phyloP scores from a whole-genome alignment of 2,329 filamentous ascomycete species.

The Sporothrix globosa region DNA sequence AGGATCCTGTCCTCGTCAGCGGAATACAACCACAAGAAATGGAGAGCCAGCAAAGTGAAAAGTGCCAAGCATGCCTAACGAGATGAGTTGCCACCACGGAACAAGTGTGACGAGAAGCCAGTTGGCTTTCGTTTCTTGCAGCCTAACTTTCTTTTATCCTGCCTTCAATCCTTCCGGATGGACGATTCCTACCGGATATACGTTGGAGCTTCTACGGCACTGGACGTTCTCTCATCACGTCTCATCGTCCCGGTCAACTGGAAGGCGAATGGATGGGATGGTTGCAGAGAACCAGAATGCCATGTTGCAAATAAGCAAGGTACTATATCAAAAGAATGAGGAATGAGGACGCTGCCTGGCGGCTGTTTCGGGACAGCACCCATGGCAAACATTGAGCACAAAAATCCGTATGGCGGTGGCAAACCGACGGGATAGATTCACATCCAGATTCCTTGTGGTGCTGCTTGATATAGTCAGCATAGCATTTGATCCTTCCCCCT shows the following conservation, averaged over 20 bases:
- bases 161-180: not conserved
- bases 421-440: too few relatives aligned
- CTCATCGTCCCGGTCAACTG: not conserved
- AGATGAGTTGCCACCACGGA: not conserved
- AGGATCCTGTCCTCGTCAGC: not conserved
- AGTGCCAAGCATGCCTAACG: not conserved
- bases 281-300: not conserved
- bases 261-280: not conserved
- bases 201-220: not conserved
- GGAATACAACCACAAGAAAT: not conserved
- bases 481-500: too few relatives aligned
- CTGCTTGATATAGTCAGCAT: too few relatives aligned
- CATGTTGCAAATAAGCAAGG: not conserved
- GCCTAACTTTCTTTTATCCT: too few relatives aligned
- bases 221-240: not conserved
- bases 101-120: too few relatives aligned
- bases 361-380: not conserved
- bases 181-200: too few relatives aligned
- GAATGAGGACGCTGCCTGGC: not conserved
- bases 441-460: too few relatives aligned
- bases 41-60: not conserved
- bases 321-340: not conserved
- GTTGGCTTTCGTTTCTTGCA: too few relatives aligned
- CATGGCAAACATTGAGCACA: not conserved
- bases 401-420: not conserved